Evolutionary conservation across 106 monocot species (phyloP).

Genomic region (Allium fistulosum): DNA sequence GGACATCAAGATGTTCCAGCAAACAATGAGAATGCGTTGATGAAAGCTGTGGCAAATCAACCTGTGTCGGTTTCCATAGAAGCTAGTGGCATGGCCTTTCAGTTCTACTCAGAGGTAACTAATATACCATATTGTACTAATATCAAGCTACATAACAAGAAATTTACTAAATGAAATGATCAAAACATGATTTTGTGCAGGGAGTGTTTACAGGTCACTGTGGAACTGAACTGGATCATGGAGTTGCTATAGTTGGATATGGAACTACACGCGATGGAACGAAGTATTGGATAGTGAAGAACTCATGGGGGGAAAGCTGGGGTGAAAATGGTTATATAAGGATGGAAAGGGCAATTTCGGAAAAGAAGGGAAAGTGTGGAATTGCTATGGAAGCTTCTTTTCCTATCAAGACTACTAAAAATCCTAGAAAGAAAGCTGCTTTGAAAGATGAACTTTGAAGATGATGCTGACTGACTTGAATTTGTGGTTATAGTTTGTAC

Average conservation of each 20-base stretch:
- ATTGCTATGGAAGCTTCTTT: constrained; percentile 16
- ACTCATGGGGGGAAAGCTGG: too few species aligned
- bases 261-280: too few species aligned
- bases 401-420: constrained; percentile 25
- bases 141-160: too few species aligned
- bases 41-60: constrained; percentile 46
- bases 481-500: too few species aligned
- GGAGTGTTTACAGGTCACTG: too few species aligned
- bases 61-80: constrained; percentile 47
- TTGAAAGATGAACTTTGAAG: constrained; percentile 1
- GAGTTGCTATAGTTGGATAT: too few species aligned
- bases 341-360: constrained; percentile 26
- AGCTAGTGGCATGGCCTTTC: constrained; percentile 26
- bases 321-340: constrained; percentile 30
- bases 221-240: too few species aligned
- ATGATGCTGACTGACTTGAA: neutral
- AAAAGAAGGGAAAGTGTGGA: too few species aligned
- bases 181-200: too few species aligned
- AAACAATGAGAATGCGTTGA: constrained; percentile 25
- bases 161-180: too few species aligned
- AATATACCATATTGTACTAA: too few species aligned
- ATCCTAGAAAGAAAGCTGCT: neutral
- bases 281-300: too few species aligned
- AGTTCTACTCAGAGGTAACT: constrained; percentile 40
- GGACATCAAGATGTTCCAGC: constrained; percentile 30